Percentiles rank a stretch among this genome's conserved stretches.
Evolutionary conservation across 805 yeast genomes (phyloP).

Genomic region (Lachancea mirantina): DNA sequence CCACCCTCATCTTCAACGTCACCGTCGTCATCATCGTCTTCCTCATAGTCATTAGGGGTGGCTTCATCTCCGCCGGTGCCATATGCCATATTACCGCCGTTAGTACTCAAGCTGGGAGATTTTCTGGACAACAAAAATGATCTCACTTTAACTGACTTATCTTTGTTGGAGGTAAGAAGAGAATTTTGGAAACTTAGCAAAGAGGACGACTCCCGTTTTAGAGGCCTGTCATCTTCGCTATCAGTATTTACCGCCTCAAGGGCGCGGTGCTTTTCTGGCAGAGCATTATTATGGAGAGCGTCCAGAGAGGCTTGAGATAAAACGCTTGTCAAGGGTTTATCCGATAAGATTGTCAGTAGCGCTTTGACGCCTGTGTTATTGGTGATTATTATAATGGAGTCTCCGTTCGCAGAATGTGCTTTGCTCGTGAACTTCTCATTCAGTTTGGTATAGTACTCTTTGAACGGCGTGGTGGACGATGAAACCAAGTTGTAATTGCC

Average conservation of each 20-base stretch:
- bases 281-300: constrained; percentile 16
- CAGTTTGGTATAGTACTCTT: constrained; percentile 26
- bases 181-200: constrained; percentile 25
- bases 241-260: constrained; percentile 6
- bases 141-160: constrained; percentile 27
- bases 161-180: constrained; percentile 29
- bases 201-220: constrained; percentile 28
- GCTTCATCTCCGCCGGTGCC: neutral
- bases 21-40: constrained; percentile 16
- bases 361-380: constrained; percentile 32
- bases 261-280: constrained; percentile 11
- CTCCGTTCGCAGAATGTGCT: constrained; percentile 9
- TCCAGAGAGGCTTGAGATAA: constrained; percentile 27
- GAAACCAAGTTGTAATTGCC: constrained; percentile 12
- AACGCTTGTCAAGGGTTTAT: constrained; percentile 26
- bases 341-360: constrained; percentile 28
- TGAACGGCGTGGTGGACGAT: constrained; percentile 26
- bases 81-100: constrained; percentile 1
- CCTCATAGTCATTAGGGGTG: constrained; percentile 4
- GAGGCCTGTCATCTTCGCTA: constrained; percentile 15
- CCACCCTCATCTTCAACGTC: constrained; percentile 22
- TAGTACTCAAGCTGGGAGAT: neutral
- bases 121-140: constrained; percentile 12
- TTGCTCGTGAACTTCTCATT: constrained; percentile 19
- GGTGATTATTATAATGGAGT: constrained; percentile 26